A percentile compares a stretch with the other conserved stretches of the same genome.
Conservation (phyloP, 768 basidiomycete species). For the Solioccasus polychromus region DNA sequence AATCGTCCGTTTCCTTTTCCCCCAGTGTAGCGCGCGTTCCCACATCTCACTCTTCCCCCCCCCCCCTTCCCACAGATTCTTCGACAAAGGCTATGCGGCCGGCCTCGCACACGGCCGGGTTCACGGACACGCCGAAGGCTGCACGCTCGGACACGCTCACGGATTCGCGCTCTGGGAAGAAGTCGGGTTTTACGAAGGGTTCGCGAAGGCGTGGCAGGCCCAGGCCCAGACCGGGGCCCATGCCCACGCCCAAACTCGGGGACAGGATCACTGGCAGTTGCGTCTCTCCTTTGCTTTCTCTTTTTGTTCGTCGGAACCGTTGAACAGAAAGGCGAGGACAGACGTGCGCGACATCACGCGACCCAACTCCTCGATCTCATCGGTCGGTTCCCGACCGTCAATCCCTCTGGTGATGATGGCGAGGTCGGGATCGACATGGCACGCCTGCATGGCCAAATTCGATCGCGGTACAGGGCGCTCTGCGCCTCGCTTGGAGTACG, state of each 20-base stretch:
- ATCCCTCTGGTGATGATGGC: slow-evolving; percentile 50
- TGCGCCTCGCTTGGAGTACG: slow-evolving; percentile 78
- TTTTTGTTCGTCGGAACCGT: no score
- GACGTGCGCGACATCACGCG: slow-evolving; percentile 62
- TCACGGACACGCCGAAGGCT: slow-evolving; percentile 89
- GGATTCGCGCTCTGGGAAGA: slow-evolving; percentile 98
- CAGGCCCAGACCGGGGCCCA: no score
- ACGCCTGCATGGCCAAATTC: slow-evolving; percentile 77
- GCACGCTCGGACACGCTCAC: slow-evolving; percentile 84
- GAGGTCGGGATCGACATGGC: slow-evolving; percentile 61
- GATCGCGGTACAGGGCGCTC: slow-evolving; percentile 82
- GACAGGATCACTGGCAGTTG: not conserved
- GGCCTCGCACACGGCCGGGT: slow-evolving; percentile 84
- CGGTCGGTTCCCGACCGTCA: slow-evolving; percentile 69
- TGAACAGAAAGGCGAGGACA: no score
- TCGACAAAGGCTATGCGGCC: slow-evolving; percentile 69
- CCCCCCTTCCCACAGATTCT: slow-evolving; percentile 54
- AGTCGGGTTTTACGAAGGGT: slow-evolving; percentile 89
- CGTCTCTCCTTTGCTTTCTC: not conserved
- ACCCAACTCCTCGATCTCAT: slow-evolving; percentile 70
- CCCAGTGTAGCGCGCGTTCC: no score
- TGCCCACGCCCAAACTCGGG: slow-evolving; percentile 42
- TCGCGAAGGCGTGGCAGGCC: slow-evolving; percentile 67
- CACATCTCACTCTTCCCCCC: not conserved
- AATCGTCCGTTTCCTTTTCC: slow-evolving; percentile 42